Percentiles rank a stretch among this genome's conserved stretches.
Conservation (phyloP, 441 rosid genomes). For the Gossypium armourianum region DNA sequence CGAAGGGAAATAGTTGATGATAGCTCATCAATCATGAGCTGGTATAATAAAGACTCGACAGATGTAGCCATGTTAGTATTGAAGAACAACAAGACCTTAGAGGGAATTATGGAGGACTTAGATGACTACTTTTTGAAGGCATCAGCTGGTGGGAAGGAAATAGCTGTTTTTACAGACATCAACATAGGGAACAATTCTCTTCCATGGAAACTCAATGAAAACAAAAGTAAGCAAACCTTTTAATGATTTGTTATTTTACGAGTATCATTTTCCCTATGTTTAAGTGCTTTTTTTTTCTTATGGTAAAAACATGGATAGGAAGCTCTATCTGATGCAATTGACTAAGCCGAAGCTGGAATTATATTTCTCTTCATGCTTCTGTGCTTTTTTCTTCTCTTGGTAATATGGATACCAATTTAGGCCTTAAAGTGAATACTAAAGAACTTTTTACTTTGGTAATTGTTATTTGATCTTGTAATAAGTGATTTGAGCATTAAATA, state of each 20-base stretch:
- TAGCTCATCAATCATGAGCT: conserved; percentile 49
- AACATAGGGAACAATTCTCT: conserved; percentile 37
- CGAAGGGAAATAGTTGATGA: conserved; percentile 40
- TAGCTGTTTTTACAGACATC: conserved; percentile 63
- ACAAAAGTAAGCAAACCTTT: conserved; percentile 41
- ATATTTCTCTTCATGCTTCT: background rate
- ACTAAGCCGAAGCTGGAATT: background rate
- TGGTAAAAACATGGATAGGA: background rate
- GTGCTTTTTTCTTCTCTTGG: background rate
- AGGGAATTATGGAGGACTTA: conserved; percentile 53
- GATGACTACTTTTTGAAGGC: conserved; percentile 86
- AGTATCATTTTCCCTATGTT: background rate
- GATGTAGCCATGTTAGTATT: conserved; percentile 28
- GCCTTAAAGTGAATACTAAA: background rate
- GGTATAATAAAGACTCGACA: conserved; percentile 35
- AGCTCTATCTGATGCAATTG: background rate
- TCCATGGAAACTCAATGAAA: conserved; percentile 41
- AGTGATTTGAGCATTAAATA: background rate
- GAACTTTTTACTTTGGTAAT: background rate
- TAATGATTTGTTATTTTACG: background rate
- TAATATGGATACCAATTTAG: background rate
- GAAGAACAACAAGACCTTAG: conserved; percentile 57
- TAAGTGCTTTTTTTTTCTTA: background rate
- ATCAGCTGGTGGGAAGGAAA: conserved; percentile 58
- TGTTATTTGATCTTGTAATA: background rate